Percentiles rank a stretch among this genome's conserved stretches.
These are phyloP conservation scores for Moringa oleifera DNA, from an alignment of 345 rosid species.

Conservation along the genomic window DNA sequence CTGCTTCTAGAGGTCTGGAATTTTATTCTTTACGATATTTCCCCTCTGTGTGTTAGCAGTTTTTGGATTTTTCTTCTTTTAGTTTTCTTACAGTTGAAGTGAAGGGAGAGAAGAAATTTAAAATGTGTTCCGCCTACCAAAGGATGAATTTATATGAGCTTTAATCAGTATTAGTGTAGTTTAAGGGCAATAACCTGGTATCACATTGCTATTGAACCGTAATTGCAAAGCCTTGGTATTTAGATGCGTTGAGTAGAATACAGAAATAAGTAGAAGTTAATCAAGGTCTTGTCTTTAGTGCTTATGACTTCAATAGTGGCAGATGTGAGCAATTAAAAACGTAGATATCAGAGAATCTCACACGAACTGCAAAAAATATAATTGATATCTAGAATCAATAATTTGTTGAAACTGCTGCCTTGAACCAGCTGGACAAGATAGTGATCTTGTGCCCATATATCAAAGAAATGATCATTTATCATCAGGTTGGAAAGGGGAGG, in stretches of 20 bases:
- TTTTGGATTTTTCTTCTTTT: background rate
- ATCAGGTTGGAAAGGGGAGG: too few relatives aligned
- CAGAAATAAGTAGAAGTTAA: too few relatives aligned
- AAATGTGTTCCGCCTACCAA: too few relatives aligned
- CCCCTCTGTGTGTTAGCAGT: background rate
- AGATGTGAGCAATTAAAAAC: too few relatives aligned
- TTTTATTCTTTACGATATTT: background rate
- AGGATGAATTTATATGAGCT: too few relatives aligned
- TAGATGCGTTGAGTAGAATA: background rate
- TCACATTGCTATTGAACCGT: background rate
- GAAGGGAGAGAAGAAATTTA: background rate
- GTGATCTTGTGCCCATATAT: background rate
- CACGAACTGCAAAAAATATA: background rate
- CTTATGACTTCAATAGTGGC: too few relatives aligned
- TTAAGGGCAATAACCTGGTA: background rate
- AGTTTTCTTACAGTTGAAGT: background rate
- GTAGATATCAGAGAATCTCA: too few relatives aligned
- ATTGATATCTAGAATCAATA: background rate
- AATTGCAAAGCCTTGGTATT: too few relatives aligned
- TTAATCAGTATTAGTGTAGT: background rate
- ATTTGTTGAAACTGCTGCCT: background rate
- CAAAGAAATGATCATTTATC: background rate
- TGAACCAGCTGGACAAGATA: background rate
- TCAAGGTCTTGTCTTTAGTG: too few relatives aligned
- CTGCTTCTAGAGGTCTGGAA: slow-evolving; percentile 63